Base-by-base conservation (phyloP, 2,329 filamentous ascomycete genomes). In the Decorospora gaudefroyi region DNA sequence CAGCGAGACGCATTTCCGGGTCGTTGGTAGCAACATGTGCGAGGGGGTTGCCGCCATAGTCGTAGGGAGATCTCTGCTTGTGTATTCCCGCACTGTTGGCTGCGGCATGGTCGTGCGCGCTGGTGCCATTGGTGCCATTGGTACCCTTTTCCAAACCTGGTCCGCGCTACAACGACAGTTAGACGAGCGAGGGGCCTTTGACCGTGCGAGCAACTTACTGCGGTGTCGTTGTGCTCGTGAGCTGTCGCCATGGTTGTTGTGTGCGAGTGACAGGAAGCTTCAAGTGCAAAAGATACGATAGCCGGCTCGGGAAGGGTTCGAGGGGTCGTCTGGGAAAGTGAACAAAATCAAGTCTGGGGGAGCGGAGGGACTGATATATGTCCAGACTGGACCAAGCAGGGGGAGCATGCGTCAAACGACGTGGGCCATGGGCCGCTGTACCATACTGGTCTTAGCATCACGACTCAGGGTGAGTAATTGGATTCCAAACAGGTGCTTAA, bases 21-120 rank as follows among this genome's bases (percentile, higher is more conserved):
- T 78, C 72, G 56, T 75, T 76, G 45, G 75, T 78, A 49, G 71
- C 71, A 57, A 73, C 60, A 53, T 77, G 74, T n/a, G 75, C 75
- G 19, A 78, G 72, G 27, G 76, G 76, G 61, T 78, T 78, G 51
- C 76, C 76, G 55, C 75, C 69, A 58, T 78, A 77, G 59, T 77
- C 75, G 59, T 76, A 76, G 1, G 74, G 74, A 50, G 65, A 68
- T 57, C 74, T 72, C 56, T 73, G 68, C 57, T 67, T 70, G 30
- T 66, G 42, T 6, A 28, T 25, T 22, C 40, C 45, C 35, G 57
- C 57, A 35, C 60, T 64, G 37, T 74, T 41, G 30, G 4, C 9
- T 17, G 30, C 70, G 57, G 61, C 64, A 45, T 76, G 73, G 59
- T 76, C 74, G 46, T 69, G 45, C 18, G 61, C 50, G 44, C 56